Conservation (phyloP, 73 alveolate species). For the Tetrahymena elliotti region DNA sequence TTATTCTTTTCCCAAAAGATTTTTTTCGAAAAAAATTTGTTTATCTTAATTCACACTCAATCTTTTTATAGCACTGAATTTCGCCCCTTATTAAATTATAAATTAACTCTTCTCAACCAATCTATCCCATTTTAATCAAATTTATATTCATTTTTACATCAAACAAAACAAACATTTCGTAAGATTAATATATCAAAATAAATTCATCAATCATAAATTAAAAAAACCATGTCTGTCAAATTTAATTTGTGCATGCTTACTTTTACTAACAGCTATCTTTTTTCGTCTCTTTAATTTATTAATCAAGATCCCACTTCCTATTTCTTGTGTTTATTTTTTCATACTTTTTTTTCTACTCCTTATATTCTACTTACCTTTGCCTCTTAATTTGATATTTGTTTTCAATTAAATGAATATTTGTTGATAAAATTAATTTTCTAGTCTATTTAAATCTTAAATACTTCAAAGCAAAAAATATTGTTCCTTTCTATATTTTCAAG, state of each 20-base stretch:
- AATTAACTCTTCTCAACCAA: not conserved
- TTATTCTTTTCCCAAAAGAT: not conserved
- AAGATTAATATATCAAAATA: not conserved
- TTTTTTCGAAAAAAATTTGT: not conserved
- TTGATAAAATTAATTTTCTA: not conserved
- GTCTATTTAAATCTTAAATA: not conserved
- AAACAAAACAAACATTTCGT: not conserved
- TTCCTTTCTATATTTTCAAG: not conserved
- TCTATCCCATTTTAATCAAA: not conserved
- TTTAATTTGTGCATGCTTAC: not conserved
- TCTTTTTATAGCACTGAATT: not conserved
- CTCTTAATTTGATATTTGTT: not conserved
- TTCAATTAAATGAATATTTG: not conserved
- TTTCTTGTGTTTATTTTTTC: not conserved
- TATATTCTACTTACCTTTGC: not conserved
- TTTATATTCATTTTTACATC: not conserved
- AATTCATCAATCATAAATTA: not conserved
- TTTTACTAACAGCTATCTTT: not conserved
- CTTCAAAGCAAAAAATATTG: not conserved
- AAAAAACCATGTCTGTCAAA: not conserved
- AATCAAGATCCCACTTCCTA: not conserved
- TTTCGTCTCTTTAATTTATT: not conserved
- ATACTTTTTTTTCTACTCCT: not conserved
- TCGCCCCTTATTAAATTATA: not conserved
- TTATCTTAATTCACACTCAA: not conserved